These are phyloP conservation scores for Saccharomyces mikatae DNA, from an alignment of 805 yeast genomes.

Conservation along the genomic window DNA sequence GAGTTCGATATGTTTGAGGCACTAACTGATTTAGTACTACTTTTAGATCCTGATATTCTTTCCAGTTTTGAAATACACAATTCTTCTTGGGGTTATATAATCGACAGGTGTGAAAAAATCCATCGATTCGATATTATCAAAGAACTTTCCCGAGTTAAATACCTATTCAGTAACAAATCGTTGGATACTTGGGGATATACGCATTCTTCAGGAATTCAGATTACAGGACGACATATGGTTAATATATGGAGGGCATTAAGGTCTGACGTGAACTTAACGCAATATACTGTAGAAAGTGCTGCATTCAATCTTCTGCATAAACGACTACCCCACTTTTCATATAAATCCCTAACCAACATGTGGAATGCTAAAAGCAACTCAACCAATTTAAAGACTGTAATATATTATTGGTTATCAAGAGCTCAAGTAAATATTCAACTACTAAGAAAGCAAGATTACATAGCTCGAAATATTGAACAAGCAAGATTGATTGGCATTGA, in stretches of 20 bases:
- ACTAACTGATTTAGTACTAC: constrained; percentile 46
- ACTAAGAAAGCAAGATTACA: constrained; percentile 53
- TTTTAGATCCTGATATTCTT: constrained; percentile 78
- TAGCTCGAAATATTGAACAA: constrained; percentile 69
- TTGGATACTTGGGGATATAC: constrained; percentile 76
- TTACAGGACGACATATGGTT: constrained; percentile 76
- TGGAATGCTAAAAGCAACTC: constrained; percentile 27
- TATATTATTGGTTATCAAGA: constrained; percentile 42
- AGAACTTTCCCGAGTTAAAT: constrained; percentile 52
- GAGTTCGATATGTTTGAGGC: constrained; percentile 55
- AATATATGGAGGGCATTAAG: constrained; percentile 79
- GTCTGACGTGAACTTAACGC: constrained; percentile 51
- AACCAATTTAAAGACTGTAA: constrained; percentile 32
- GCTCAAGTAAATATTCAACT: constrained; percentile 36
- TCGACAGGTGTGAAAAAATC: constrained; percentile 47
- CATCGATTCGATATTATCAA: constrained; percentile 48
- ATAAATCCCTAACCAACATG: constrained; percentile 41
- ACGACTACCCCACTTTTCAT: constrained; percentile 56
- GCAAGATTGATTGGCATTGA: constrained; percentile 85
- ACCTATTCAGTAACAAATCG: constrained; percentile 41
- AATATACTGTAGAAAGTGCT: constrained; percentile 71
- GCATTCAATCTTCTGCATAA: constrained; percentile 59
- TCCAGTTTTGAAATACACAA: constrained; percentile 79
- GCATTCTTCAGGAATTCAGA: constrained; percentile 59
- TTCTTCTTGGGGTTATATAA: constrained; percentile 82